A percentile compares a stretch with the other conserved stretches of the same genome.
Evolutionary conservation across 768 basidiomycete species (phyloP).

Genomic region (Hebeloma cylindrosporum): DNA sequence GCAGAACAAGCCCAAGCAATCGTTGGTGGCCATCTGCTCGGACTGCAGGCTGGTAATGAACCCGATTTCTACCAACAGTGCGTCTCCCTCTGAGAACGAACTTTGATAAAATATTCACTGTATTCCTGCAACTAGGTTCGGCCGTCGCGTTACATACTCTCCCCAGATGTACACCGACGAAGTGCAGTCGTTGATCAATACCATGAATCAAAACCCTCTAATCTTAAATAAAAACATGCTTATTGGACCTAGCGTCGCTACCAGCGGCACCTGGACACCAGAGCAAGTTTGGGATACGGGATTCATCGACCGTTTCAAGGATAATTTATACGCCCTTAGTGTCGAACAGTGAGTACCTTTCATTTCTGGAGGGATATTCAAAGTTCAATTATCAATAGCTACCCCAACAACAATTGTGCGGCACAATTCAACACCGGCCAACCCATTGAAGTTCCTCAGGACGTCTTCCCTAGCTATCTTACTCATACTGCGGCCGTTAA

Average conservation of each 20-base stretch:
- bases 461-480: constrained; percentile 53
- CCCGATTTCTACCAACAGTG: constrained; percentile 67
- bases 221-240: constrained; percentile 37
- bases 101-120: not conserved
- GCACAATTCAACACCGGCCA: constrained; percentile 45
- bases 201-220: constrained; percentile 24
- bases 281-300: constrained; percentile 49
- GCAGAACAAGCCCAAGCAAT: constrained; percentile 60
- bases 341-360: constrained; percentile 55
- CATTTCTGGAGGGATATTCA: not conserved
- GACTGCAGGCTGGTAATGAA: constrained; percentile 74
- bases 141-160: constrained; percentile 35
- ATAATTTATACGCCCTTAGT: constrained; percentile 43
- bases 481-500: constrained; percentile 53
- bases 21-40: constrained; percentile 65
- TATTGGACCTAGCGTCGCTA: constrained; percentile 64
- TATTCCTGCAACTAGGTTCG: constrained; percentile 27
- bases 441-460: constrained; percentile 40
- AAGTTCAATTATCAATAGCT: constrained; percentile 20
- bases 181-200: constrained; percentile 22
- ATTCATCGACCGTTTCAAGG: constrained; percentile 44
- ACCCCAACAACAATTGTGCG: constrained; percentile 58
- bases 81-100: constrained; percentile 13
- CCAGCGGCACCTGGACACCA: constrained; percentile 48
- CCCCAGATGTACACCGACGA: constrained; percentile 50